phyloP scores from a whole-genome alignment of 805 yeast genomes.

The Kregervanrija delftensis region DNA sequence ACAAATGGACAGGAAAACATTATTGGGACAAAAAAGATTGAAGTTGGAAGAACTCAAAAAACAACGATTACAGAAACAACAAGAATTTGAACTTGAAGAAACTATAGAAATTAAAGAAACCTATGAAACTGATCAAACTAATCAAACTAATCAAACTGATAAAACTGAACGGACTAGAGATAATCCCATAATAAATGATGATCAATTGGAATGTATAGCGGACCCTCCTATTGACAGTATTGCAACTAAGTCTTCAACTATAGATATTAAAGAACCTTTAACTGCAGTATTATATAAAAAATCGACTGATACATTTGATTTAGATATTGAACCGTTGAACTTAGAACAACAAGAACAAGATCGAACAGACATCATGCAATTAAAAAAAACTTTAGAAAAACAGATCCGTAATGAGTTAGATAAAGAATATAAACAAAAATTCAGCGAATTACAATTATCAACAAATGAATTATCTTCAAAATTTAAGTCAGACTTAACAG shows the following conservation, averaged over 20 bases:
- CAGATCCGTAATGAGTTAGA: constrained; percentile 7
- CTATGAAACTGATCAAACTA: background rate
- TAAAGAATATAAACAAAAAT: constrained; percentile 2
- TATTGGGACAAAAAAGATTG: constrained; percentile 44
- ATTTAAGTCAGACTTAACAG: background rate
- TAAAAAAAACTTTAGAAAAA: constrained; percentile 9
- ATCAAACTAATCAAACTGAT: too few relatives aligned
- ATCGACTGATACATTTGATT: constrained; percentile 6
- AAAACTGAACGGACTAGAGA: too few relatives aligned
- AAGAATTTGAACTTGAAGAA: background rate
- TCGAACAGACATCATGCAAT: constrained; percentile 3
- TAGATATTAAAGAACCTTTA: too few relatives aligned
- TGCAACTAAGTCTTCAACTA: too few relatives aligned
- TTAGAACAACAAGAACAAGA: constrained; percentile 5
- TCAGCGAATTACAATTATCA: background rate
- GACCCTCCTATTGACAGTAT: too few relatives aligned
- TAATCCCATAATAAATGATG: too few relatives aligned
- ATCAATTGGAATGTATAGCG: too few relatives aligned
- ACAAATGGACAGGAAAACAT: constrained; percentile 21
- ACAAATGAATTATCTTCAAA: background rate
- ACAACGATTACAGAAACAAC: constrained; percentile 32
- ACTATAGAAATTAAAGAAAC: background rate
- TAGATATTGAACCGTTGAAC: background rate
- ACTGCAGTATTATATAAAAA: constrained; percentile 1
- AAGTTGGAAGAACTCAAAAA: constrained; percentile 45